Evolutionary conservation across 768 basidiomycete species (phyloP), one percentile per base, ranked within the genome.

Genomic region (Chalciporus chontae): DNA sequence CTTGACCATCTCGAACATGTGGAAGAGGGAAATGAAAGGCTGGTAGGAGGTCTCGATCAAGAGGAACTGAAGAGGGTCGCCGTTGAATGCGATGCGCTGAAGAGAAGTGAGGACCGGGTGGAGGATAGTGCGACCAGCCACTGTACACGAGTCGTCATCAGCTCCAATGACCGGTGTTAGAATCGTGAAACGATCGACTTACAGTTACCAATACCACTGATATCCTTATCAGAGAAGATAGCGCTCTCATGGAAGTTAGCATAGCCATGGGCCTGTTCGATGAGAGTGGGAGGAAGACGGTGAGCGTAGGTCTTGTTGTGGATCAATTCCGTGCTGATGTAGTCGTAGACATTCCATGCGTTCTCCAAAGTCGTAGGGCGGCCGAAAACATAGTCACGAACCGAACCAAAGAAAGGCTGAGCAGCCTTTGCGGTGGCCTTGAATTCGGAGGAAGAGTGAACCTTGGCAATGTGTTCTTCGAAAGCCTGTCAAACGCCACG

Each of bases 1-100:
- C 53, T 78, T 71, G 56, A 69, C 57, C 48, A 85, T 70, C 49
- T 85, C 87, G 17, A 88, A 80, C 68, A 87, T 79, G 64, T 84
- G 80, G 80, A 94, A 87, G 67, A 94, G 76, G 4, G 89, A 91
- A 61, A 93, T 84, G 79, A 94, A 90, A 13, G 91, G 85, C 68
- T 93, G 91, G 75, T 94, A 94, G 54, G 88, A 87, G 14, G 85
- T 84, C 70, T 88, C 81, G 57, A 90, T 75, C 56, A 91, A 65
- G 68, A 85, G 74, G 71, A 94, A 78, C 60, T 88, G 84, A 45
- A 93, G 80, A 40, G 88, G 84, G 71, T 90, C 85, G 53, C 78
- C 81, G 59, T 84, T 82, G 75, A 84, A 88, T 40, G 86, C 80
- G 65, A 94, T 85, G 60, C 82, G 83, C 62, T 87, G 80, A 48